Base-by-base conservation (phyloP, 371 early-diverging fungal genomes). In the Mucor velutinosus region DNA sequence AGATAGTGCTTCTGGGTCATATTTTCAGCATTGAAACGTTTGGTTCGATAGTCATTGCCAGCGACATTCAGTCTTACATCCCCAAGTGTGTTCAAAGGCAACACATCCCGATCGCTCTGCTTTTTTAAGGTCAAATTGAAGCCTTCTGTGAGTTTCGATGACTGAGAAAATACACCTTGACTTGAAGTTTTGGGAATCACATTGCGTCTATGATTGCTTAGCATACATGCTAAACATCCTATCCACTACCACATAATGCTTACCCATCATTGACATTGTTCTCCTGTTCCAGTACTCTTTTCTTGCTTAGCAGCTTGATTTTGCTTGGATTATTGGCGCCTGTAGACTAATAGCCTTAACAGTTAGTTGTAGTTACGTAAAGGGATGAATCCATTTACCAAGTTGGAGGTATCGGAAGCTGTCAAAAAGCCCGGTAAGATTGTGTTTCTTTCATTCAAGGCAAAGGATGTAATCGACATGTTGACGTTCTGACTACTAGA, bases 371-470 rank as follows among this genome's bases (percentile, higher is more conserved):
- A 45, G 19, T 45, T 19, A 45, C 45, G n/a, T 19, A n/a, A 45
- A 45, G 19, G 0, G 19, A 45, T 6, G 19, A 0, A 4, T 45
- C n/a, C 19, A 7, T 1, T 60, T 62, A 49, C 49, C 19, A 47
- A 17, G 11, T 30, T 61, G 11, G 29, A 47, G 19, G 29, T 61
- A 61, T 62, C 62, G 33, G 35, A 19, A 29, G 62, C 30, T n/a
- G 58, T 67, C 17, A 68, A 39, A 30, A 43, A 68, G n/a, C 27
- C 21, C 19, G 68, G 68, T 21, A 68, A 58, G 25, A 41, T 57
- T 8, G 17, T 58, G 17, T 45, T 62, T 56, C 43, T 68, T 25
- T 62, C 58, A 30, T 37, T 55, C 41, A 56, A 61, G 7, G 39
- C 51, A 23, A 53, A 23, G 4, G 60, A 61, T 23, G 56, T 21